Evolutionary conservation across 306 rosid genomes (phyloP), one percentile per base, ranked within the genome.

Genomic region (Ammopiptanthus mongolicus): DNA sequence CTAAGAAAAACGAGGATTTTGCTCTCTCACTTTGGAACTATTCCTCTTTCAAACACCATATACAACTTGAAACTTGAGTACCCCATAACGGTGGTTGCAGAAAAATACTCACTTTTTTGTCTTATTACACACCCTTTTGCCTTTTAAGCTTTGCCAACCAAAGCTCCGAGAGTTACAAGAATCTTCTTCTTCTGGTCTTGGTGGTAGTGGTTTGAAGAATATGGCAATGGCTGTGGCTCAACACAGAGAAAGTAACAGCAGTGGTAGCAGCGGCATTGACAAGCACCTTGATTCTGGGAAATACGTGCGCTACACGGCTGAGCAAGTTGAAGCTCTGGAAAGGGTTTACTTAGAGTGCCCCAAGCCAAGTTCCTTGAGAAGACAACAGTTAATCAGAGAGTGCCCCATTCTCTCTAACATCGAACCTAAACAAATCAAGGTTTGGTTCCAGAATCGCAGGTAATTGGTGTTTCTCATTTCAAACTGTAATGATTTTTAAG

Each of bases 401-500:
- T 90, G 92, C 67, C 89, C 96, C 68, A 90, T 87, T 84, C 88
- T 90, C 34, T 74, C 88, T 6, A 86, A 86, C 82, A 84, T 90
- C 71, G 96, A 90, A 63, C 92, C 96, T 18, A 90, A 88, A 69
- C 96, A 90, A 89, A 90, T 90, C 87, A 90, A 90, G 68, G 96
- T 90, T 68, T 90, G 96, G 96, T 90, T 90, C 53, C 96, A 90
- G 77, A 90, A 90, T 78, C 90, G 96, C 56, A 87, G 96, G 95
- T 87, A 74, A 8, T 41, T 41, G 13, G 13, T 41, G 14, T 41
- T 41, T 41, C 4, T 11, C 47, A 41, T 41, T 41, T 41, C 47
- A 41, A 41, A 41, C 10, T 41, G 47, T 9, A 41, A 10, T 10
- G 4, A 33, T 33, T 33, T 33, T 33, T 33, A 33, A 33, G 37